Percentiles rank a stretch among this genome's conserved stretches.
These are phyloP conservation scores for Malassezia yamatoensis DNA, from an alignment of 1,284 basidiomycete genomes.

Conservation along the genomic window DNA sequence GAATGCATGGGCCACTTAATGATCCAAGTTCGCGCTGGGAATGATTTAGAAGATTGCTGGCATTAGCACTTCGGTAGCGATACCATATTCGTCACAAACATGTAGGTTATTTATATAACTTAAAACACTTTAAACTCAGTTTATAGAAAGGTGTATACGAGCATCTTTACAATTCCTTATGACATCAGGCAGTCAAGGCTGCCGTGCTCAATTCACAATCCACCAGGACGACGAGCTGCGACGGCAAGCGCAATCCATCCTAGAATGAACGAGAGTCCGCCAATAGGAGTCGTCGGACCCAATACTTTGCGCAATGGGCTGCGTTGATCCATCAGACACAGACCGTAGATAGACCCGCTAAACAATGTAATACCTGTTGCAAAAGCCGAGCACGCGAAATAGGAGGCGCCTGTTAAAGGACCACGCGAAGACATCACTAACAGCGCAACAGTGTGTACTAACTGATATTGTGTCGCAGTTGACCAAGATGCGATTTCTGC, in stretches of 20 bases:
- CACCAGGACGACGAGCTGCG: constrained; percentile 1
- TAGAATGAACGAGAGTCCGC: constrained; percentile 37
- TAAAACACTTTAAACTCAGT: no score
- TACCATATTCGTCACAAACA: no score
- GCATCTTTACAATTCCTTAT: no score
- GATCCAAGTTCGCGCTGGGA: no score
- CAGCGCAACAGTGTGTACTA: constrained; percentile 39
- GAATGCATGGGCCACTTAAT: no score
- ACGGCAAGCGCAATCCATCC: constrained; percentile 40
- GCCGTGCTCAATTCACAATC: neutral
- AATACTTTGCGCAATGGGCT: constrained; percentile 32
- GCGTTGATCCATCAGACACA: constrained; percentile 35
- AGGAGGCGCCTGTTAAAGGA: constrained; percentile 21
- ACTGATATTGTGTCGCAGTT: constrained; percentile 42
- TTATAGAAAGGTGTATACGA: neutral
- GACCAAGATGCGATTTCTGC: constrained; percentile 33
- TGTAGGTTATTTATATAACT: no score
- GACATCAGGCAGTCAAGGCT: neutral
- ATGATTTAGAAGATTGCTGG: no score
- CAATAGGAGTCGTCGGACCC: constrained; percentile 38
- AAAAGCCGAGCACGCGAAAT: constrained; percentile 30
- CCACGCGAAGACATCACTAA: constrained; percentile 24
- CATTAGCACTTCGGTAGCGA: no score
- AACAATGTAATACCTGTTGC: constrained; percentile 42
- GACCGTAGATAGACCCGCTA: constrained; percentile 40